These are phyloP conservation scores for Wickerhamiella infanticola DNA, from an alignment of 1,139 yeast genomes.

Conservation along the genomic window DNA sequence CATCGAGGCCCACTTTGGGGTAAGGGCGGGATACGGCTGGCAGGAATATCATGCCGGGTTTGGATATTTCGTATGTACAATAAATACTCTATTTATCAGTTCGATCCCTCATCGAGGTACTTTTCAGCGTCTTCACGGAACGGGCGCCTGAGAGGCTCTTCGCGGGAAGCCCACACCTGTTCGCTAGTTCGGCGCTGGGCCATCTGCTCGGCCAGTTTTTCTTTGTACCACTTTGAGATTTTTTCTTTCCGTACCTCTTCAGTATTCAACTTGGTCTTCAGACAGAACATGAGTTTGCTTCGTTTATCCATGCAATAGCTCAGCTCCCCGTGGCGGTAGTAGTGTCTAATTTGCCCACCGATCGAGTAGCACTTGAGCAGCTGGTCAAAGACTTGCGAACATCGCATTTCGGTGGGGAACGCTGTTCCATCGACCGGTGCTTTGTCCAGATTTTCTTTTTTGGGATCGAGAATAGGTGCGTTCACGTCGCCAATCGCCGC, in stretches of 20 bases:
- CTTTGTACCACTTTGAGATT: slow-evolving; percentile 58
- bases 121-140: slow-evolving; percentile 18
- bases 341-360: slow-evolving; percentile 75
- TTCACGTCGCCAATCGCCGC: slow-evolving; percentile 1
- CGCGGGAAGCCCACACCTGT: slow-evolving; percentile 54
- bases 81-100: neutral
- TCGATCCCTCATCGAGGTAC: neutral
- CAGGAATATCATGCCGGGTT: too few species aligned
- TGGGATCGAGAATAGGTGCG: neutral
- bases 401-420: slow-evolving; percentile 36
- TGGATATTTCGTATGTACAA: neutral
- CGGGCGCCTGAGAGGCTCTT: slow-evolving; percentile 24
- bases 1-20: too few species aligned
- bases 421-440: slow-evolving; percentile 10
- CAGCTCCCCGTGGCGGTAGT: slow-evolving; percentile 69
- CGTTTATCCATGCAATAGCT: slow-evolving; percentile 55
- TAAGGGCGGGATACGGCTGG: too few species aligned
- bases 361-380: slow-evolving; percentile 70
- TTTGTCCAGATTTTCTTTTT: neutral
- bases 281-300: slow-evolving; percentile 67
- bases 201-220: slow-evolving; percentile 40
- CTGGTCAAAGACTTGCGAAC: slow-evolving; percentile 76
- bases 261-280: slow-evolving; percentile 37
- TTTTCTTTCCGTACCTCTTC: slow-evolving; percentile 36
- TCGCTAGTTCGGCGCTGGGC: slow-evolving; percentile 51